Evolutionary conservation across 495 filamentous ascomycete species (phyloP).

Genomic region (Mytilinidion resinicola): DNA sequence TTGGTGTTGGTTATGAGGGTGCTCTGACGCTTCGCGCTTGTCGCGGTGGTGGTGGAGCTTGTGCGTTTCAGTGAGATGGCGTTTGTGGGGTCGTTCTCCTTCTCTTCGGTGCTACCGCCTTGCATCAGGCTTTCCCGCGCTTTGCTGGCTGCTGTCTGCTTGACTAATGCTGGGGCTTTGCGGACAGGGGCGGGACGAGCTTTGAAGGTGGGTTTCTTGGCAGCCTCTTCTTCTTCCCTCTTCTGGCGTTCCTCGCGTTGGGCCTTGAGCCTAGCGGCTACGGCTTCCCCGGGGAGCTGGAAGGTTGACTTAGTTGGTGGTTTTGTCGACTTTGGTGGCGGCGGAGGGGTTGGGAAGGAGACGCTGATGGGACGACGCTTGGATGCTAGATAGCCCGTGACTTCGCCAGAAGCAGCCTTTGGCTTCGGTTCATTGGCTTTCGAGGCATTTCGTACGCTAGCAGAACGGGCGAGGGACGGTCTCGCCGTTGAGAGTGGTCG

Average conservation of each 20-base stretch:
- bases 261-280: constrained; percentile 62
- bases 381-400: constrained; percentile 27
- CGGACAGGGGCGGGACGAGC: constrained; percentile 49
- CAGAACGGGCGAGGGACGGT: constrained; percentile 12
- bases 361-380: constrained; percentile 36
- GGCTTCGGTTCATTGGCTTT: constrained; percentile 8
- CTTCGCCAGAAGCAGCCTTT: constrained; percentile 4
- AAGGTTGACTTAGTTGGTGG: constrained; percentile 57
- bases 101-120: constrained; percentile 4
- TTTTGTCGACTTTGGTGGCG: constrained; percentile 51
- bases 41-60: neutral
- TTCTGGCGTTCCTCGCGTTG: constrained; percentile 58
- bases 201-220: constrained; percentile 53
- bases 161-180: constrained; percentile 28
- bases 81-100: neutral
- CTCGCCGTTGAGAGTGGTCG: neutral
- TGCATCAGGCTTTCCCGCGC: constrained; percentile 46
- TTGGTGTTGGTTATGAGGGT: neutral
- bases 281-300: constrained; percentile 65
- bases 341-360: constrained; percentile 39
- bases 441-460: constrained; percentile 14
- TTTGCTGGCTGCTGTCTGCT: constrained; percentile 50
- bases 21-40: neutral
- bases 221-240: constrained; percentile 22
- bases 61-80: neutral